phyloP scores from a whole-genome alignment of 345 rosid species.

The Eucalyptus viminalis region DNA sequence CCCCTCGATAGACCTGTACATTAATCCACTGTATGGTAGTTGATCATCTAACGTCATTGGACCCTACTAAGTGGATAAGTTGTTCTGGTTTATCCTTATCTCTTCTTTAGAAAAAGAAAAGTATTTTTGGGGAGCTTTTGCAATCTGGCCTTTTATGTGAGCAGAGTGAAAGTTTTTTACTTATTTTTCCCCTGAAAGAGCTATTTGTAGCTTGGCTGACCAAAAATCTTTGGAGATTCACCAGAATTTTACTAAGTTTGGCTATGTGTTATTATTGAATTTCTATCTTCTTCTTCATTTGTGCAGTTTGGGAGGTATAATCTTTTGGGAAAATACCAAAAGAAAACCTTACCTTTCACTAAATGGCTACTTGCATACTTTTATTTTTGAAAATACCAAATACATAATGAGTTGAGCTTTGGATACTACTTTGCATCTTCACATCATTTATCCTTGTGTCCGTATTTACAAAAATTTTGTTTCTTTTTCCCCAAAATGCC shows the following conservation, averaged over 20 bases:
- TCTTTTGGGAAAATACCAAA: background rate
- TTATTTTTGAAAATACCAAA: background rate
- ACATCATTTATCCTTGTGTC: background rate
- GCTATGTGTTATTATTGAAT: background rate
- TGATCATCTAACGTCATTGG: background rate
- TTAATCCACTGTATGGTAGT: background rate
- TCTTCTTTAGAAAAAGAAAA: background rate
- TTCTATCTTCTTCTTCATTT: background rate
- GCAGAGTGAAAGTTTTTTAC: background rate
- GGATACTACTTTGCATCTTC: background rate
- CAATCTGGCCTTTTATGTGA: background rate
- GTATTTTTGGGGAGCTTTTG: background rate
- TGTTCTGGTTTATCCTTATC: background rate
- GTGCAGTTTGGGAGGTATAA: background rate
- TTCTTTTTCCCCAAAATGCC: background rate
- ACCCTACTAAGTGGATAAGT: background rate
- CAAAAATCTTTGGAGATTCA: background rate
- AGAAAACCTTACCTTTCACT: background rate
- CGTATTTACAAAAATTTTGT: background rate
- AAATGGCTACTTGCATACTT: background rate
- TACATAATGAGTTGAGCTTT: background rate
- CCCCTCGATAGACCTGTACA: background rate
- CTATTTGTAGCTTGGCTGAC: background rate
- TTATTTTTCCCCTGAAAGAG: background rate
- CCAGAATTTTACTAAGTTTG: background rate